phyloP scores from a whole-genome alignment of 2,329 filamentous ascomycete species.

The Drechslerella stenobrocha region DNA sequence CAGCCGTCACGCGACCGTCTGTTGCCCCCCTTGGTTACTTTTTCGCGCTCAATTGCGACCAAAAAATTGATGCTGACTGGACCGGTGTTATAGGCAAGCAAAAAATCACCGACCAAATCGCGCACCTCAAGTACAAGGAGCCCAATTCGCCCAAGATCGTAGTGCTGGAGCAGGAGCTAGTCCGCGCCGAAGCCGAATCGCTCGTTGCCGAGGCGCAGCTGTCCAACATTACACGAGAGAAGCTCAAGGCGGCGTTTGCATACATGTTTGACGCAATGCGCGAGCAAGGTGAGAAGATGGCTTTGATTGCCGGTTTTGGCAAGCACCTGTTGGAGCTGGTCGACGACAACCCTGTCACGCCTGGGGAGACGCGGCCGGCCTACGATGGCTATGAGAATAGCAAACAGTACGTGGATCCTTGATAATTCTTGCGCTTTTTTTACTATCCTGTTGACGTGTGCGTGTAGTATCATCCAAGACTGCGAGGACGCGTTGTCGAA shows the following conservation, averaged over 20 bases:
- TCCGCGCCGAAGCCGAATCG: constrained; percentile 97
- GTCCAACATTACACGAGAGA: constrained; percentile 98
- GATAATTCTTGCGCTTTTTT: background rate
- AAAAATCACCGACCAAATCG: constrained; percentile 98
- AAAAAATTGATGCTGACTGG: background rate
- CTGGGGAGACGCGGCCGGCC: constrained; percentile 89
- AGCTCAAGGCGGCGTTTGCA: constrained; percentile 95
- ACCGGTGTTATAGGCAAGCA: constrained; percentile 72
- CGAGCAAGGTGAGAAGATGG: constrained; percentile 97
- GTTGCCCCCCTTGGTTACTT: constrained; percentile 56
- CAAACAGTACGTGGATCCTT: constrained; percentile 66
- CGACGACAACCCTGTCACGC: constrained; percentile 94
- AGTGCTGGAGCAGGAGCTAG: constrained; percentile 96
- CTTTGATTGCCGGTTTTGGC: constrained; percentile 95
- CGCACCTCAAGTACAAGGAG: constrained; percentile 99
- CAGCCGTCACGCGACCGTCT: constrained; percentile 95
- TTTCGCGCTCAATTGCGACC: no score
- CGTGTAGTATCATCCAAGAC: constrained; percentile 84
- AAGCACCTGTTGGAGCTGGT: constrained; percentile 98
- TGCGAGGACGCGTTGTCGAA: constrained; percentile 97
- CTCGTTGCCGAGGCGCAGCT: constrained; percentile 96
- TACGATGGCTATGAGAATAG: constrained; percentile 98
- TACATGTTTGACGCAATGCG: constrained; percentile 98
- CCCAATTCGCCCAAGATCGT: constrained; percentile 97
- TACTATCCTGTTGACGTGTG: no score